These are phyloP conservation scores for Kurtzmaniella quercitrusa DNA, from an alignment of 1,139 yeast species.

Conservation along the genomic window DNA sequence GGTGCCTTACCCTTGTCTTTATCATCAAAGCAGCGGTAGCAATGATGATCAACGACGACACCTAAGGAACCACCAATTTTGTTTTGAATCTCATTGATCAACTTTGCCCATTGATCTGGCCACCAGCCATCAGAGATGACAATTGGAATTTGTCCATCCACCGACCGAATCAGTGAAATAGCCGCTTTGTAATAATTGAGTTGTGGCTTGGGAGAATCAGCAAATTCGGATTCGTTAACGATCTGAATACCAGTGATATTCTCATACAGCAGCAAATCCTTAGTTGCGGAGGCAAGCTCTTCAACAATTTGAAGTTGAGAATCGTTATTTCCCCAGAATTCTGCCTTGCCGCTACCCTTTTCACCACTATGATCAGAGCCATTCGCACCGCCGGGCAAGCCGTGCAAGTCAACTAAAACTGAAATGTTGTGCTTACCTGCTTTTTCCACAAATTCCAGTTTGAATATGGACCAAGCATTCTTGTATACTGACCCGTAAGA, in stretches of 20 bases:
- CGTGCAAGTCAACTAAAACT: constrained; percentile 82
- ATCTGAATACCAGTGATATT: constrained; percentile 81
- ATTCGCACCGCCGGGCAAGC: constrained; percentile 90
- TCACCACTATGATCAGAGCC: constrained; percentile 81
- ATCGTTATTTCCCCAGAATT: constrained; percentile 53
- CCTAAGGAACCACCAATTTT: constrained; percentile 43
- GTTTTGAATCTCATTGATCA: constrained; percentile 47
- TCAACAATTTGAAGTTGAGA: constrained; percentile 46
- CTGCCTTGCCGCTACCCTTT: constrained; percentile 44
- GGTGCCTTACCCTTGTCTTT: constrained; percentile 66
- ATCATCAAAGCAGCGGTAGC: constrained; percentile 82
- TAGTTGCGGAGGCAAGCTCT: constrained; percentile 57
- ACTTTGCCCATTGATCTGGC: constrained; percentile 73
- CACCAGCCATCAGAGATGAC: constrained; percentile 94
- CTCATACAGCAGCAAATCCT: constrained; percentile 52
- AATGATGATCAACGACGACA: constrained; percentile 76
- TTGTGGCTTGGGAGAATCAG: constrained; percentile 46
- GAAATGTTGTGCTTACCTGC: constrained; percentile 62
- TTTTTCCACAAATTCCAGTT: constrained; percentile 44
- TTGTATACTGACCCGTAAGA: constrained; percentile 52
- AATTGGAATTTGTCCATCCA: constrained; percentile 60
- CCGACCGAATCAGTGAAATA: constrained; percentile 52
- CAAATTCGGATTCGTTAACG: constrained; percentile 78
- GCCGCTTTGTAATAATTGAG: constrained; percentile 68
- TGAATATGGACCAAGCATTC: constrained; percentile 66